Conservation (phyloP, 495 filamentous ascomycete species). For the Daldinia loculata region DNA sequence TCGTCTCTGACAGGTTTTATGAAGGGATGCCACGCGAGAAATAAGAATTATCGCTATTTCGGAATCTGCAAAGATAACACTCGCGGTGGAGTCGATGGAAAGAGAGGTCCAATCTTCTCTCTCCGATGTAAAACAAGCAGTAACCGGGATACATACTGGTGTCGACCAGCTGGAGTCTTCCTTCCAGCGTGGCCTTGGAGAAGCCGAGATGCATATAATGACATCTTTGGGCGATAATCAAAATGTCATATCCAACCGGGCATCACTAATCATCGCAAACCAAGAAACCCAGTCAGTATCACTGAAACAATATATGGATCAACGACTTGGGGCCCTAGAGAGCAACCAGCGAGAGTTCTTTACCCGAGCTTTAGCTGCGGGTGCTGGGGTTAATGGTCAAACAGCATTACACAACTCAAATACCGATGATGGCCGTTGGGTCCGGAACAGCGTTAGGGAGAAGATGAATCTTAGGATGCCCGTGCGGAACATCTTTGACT, state of each 20-base stretch:
- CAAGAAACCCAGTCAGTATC: constrained; percentile 1
- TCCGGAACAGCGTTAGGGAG: not conserved
- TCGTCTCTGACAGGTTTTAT: not conserved
- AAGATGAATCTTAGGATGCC: not conserved
- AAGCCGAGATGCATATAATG: not conserved
- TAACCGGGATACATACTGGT: not conserved
- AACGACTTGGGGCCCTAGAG: not conserved
- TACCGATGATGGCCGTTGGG: not conserved
- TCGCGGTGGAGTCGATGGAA: constrained; percentile 3
- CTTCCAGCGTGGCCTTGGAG: not conserved
- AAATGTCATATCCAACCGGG: not conserved
- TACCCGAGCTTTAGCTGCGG: not conserved
- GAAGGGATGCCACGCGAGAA: constrained; percentile 19
- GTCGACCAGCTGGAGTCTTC: not conserved
- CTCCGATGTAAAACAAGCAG: not conserved
- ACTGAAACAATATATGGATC: constrained; percentile 5
- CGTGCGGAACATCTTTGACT: not conserved
- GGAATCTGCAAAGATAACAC: constrained; percentile 4
- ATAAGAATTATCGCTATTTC: not conserved
- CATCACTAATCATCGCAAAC: not conserved
- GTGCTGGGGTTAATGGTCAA: not conserved
- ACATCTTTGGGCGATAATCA: not conserved
- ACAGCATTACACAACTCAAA: not conserved
- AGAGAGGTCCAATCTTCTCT: constrained; percentile 12
- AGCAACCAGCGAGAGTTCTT: not conserved